Base-by-base conservation (phyloP, 1,284 basidiomycete genomes). In the Vanrija pseudolonga region DNA sequence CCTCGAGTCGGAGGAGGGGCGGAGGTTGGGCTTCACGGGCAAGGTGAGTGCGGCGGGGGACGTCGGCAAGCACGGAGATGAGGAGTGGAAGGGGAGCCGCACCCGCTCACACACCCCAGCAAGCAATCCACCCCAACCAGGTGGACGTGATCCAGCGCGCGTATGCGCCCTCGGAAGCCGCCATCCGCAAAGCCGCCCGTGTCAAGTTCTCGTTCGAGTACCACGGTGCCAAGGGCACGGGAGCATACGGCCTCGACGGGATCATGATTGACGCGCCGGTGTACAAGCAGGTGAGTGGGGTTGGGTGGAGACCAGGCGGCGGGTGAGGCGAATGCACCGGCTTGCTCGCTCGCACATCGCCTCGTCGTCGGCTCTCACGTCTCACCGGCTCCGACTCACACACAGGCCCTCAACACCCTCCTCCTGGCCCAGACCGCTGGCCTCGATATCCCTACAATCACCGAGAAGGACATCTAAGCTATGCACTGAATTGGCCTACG, bases 261-360 rank as follows among this genome's bases (percentile, higher is more conserved):
- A 85, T 86, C 67, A 93, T 93, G 91, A 90, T 97, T 48, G 93
- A 97, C 73, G 89, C 89, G 7, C 91, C 92, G 0, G 89, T 95
- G 86, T 80, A 93, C 54, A 89, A 90, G 71, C 32, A 32, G 32
- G 32, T 32, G 32, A 15, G 32, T 32, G 32, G 32, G 32, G 2
- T n/a, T n/a, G n/a, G n/a, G n/a, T n/a, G n/a, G n/a, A n/a, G n/a
- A n/a, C n/a, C n/a, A n/a, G n/a, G n/a, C n/a, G n/a, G 12, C 32
- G 32, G 12, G 26, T 23, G 19, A 20, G 28, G n/a, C 14, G n/a
- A 26, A 19, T 22, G 14, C n/a, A n/a, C n/a, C n/a, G n/a, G n/a
- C n/a, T n/a, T 7, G 22, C 17, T 17, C 15, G 36, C 20, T 26
- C 18, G 14, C 41, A 28, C 20, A 15, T 32, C 55, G 32, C 32